Base-by-base conservation (phyloP, 1,284 basidiomycete species). In the Boletus sp. region DNA sequence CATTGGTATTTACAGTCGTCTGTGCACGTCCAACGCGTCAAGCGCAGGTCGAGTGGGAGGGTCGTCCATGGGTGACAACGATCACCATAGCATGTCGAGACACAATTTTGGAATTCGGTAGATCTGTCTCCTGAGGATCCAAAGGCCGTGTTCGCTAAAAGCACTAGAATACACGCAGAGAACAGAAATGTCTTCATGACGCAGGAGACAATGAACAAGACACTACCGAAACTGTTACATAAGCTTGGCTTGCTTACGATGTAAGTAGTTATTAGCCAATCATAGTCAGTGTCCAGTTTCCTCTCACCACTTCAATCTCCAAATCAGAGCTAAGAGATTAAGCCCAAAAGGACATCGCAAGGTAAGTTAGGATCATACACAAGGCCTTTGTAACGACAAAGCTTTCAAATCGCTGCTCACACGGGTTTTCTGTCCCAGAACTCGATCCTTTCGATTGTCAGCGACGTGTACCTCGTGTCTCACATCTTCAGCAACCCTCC, bases 1-100 rank as follows among this genome's bases (percentile, higher is more conserved):
- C 96, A 99, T 20, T 76, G 75, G 70, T 99, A 98, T 69, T 85
- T 86, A 81, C 96, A 98, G 73, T 98, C 83, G 66, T 93, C 92
- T 15, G 74, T 67, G 75, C 96, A 98, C 20, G 89, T 84, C 96
- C 82, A 90, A 62, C 71, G 82, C 61, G 80, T 90, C 63, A 88
- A 62, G 43, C 78, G 80, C 54, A 89, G 73, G 24, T 78, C 58
- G 54, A 84, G 62, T 49, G 83, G 69, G 59, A 84, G 69, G 51
- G 75, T 59, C 31, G 67, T 65, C 51, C 57, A 63, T 9, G 70
- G 61, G 51, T 69, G 63, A 59, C 78, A 79, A 22, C 48, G 61
- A n/a, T 68, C 61, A 9, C 62, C 60, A 24, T 62, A 63, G 64
- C 84, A 85, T n/a, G 65, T 61, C 41, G 74, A 68, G 24, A 84